phyloP scores from a whole-genome alignment of 1,284 basidiomycete species.

The Fomitiporia mediterranea region DNA sequence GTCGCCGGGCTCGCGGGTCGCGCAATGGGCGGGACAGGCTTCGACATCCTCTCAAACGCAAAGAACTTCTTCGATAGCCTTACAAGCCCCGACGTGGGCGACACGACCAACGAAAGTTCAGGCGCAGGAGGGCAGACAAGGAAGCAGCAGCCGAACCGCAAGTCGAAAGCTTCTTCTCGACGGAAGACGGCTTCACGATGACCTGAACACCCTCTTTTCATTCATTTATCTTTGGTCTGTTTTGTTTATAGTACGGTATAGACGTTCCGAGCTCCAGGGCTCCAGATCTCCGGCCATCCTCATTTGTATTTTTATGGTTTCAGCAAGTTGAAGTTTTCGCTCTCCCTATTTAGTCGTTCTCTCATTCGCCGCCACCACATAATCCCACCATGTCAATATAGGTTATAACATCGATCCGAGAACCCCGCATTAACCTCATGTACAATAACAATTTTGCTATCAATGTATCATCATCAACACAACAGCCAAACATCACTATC shows the following conservation, averaged over 20 bases:
- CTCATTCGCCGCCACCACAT: neutral
- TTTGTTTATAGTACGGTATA: neutral
- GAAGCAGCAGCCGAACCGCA: constrained; percentile 15
- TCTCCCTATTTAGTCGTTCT: neutral
- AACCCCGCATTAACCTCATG: neutral
- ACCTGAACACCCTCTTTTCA: neutral
- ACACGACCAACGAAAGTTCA: neutral
- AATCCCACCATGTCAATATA: neutral
- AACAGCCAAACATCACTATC: neutral
- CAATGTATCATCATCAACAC: too few species aligned
- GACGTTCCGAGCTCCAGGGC: neutral
- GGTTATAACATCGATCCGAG: neutral
- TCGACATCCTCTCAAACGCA: constrained; percentile 20
- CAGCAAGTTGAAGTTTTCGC: neutral
- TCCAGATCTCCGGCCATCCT: neutral
- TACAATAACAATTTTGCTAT: neutral
- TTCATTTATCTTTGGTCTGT: neutral
- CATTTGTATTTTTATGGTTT: constrained; percentile 13
- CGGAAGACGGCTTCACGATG: constrained; percentile 14
- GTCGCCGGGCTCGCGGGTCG: constrained; percentile 38
- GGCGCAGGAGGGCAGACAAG: neutral
- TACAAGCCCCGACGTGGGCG: constrained; percentile 25
- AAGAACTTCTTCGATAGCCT: constrained; percentile 41
- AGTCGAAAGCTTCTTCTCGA: constrained; percentile 10
- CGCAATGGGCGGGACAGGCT: constrained; percentile 26